Conservation (phyloP, 306 rosid species). For the Lablab purpureus region DNA sequence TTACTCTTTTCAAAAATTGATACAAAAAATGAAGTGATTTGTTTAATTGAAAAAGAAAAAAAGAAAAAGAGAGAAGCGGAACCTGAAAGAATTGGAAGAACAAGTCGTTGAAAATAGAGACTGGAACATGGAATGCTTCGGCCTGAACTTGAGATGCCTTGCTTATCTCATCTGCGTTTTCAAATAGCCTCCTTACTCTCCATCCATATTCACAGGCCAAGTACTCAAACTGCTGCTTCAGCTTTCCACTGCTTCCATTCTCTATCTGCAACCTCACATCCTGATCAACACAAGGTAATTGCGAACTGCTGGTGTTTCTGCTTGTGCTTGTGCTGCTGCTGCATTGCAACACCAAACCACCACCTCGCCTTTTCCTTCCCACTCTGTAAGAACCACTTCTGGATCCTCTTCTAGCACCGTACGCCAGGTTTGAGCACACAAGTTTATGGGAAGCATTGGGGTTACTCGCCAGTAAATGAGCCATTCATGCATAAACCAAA, state of each 20-base stretch:
- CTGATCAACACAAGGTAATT: conserved; percentile 48
- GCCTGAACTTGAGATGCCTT: conserved; percentile 76
- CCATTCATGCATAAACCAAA: conserved; percentile 53
- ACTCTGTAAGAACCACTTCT: conserved; percentile 38
- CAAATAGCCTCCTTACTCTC: conserved; percentile 70
- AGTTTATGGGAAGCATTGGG: conserved; percentile 46
- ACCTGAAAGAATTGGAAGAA: conserved; percentile 88
- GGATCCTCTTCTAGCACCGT: conserved; percentile 38
- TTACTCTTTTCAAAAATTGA: neutral
- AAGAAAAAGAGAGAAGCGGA: neutral
- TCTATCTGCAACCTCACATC: conserved; percentile 45
- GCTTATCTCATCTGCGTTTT: conserved; percentile 68
- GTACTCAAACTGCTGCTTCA: conserved; percentile 42
- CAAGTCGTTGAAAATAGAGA: conserved; percentile 64
- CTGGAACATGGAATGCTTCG: conserved; percentile 80
- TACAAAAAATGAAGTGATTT: neutral
- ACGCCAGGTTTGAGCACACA: conserved; percentile 41
- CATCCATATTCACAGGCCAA: conserved; percentile 75
- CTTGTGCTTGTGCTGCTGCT: conserved; percentile 22
- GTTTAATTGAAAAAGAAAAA: neutral
- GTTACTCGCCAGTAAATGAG: conserved; percentile 58
- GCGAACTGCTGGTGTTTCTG: conserved; percentile 38
- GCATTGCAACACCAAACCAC: conserved; percentile 46
- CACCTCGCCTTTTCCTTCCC: conserved; percentile 18
- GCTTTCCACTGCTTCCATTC: conserved; percentile 38